Base-by-base conservation (phyloP, 305 asterid genomes). In the Withania somnifera region DNA sequence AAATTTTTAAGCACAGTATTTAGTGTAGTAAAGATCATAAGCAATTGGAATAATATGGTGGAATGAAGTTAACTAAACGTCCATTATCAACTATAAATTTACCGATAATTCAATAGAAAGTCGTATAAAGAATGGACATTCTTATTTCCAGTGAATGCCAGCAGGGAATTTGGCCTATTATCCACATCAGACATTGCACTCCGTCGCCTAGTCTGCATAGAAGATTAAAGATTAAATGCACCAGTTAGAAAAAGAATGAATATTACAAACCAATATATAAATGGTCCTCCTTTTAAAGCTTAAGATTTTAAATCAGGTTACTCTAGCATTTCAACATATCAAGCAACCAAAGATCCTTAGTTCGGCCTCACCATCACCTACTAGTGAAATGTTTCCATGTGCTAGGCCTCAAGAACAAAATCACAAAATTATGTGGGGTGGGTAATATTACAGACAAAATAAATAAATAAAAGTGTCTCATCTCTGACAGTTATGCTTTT, bases 51-150 rank as follows among this genome's bases (percentile, higher is more conserved):
- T 10, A 38, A 4, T 80, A 11, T 54, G 15, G 52, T 28, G 26
- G 63, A 28, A 51, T 30, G 63, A 51, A 76, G 80, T 1, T n/a
- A 2, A 76, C 47, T 10, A 51, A 51, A 76, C 47, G 7, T 61
- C 14, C 1, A 0, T 14, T 60, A 52, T 64, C 17, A 79, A 56
- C 3, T 32, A 68, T 6, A n/a, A 13, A 4, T 30, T 42, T 60
- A 34, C 98, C 98, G 92, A 84, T 90, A 92, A 84, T 94, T 93
- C 73, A 94, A 87, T 84, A 97, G 88, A 86, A 94, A 87, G 77
- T 94, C 98, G 69, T 91, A 97, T 84, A 94, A 84, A 15, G 90
- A 95, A 57, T 94, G 97, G 45, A 92, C 93, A 78, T 87, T 91
- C 84, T 84, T 85, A 83, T 91, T 89, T 86, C 99, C 97, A 73